Evolutionary conservation across 2,329 filamentous ascomycete species (phyloP).

Genomic region (Alternaria novae-zelandiae): DNA sequence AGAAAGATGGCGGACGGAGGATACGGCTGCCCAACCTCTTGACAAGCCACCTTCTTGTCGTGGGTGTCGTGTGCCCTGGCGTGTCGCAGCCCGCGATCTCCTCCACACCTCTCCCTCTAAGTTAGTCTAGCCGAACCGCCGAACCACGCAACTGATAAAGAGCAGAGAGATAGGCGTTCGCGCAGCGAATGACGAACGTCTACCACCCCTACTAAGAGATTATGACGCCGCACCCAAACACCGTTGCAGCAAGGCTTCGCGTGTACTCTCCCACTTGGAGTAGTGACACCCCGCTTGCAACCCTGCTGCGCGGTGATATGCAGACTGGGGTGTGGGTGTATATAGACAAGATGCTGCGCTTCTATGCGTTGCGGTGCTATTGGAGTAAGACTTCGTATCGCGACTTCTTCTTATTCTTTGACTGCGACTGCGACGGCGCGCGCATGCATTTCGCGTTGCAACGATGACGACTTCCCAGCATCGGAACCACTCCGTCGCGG

Average conservation of each 20-base stretch:
- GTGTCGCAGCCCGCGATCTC: background rate
- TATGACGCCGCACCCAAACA: background rate
- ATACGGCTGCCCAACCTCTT: background rate
- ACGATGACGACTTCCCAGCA: conserved; percentile 11
- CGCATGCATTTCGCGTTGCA: conserved; percentile 3
- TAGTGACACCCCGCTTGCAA: conserved; percentile 2
- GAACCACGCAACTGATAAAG: conserved; percentile 14
- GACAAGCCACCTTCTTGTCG: background rate
- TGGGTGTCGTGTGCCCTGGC: conserved; percentile 1
- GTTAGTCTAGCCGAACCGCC: conserved; percentile 8
- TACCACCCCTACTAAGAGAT: conserved; percentile 10
- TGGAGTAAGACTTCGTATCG: background rate
- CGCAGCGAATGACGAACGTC: conserved; percentile 1
- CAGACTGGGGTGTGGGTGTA: background rate
- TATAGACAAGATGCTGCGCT: background rate
- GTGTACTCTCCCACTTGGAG: conserved; percentile 4
- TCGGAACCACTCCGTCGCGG: conserved; percentile 44
- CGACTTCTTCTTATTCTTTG: background rate
- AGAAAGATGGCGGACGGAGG: background rate
- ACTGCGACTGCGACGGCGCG: background rate
- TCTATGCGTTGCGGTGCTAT: background rate
- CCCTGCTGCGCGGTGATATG: background rate
- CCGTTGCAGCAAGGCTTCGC: conserved; percentile 1
- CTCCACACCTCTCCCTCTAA: conserved; percentile 7
- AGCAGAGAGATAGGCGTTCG: conserved; percentile 16